Evolutionary conservation across 257 asterid species (phyloP).

Genomic region (Forsythia viridissima): DNA sequence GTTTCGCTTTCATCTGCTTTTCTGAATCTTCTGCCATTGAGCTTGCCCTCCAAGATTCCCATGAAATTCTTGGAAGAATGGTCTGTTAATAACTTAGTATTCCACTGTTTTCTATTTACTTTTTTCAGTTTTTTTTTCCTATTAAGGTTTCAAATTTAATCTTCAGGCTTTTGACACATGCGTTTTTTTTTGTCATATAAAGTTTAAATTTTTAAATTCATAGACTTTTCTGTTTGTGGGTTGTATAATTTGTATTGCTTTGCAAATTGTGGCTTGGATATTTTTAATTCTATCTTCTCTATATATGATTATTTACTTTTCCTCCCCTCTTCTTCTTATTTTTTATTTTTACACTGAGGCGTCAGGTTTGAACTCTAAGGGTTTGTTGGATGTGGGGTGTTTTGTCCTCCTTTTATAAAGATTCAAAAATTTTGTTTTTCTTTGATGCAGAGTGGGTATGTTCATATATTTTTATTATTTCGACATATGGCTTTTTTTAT

Average conservation of each 20-base stretch:
- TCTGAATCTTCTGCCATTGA: conserved; percentile 67
- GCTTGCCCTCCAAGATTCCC: conserved; percentile 68
- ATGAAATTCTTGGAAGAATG: conserved; percentile 74
- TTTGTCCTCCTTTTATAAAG: background rate
- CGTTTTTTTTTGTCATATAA: background rate
- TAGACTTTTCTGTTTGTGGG: background rate
- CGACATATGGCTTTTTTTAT: background rate
- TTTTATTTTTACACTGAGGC: background rate
- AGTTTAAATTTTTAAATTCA: background rate
- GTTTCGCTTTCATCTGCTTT: conserved; percentile 84
- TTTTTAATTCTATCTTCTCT: conserved; percentile 1
- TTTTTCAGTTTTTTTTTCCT: background rate
- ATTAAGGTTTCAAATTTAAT: background rate
- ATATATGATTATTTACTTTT: background rate
- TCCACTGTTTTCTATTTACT: background rate
- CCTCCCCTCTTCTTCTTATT: background rate
- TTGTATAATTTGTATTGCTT: background rate
- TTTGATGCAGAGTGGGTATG: background rate
- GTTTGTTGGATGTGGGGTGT: background rate
- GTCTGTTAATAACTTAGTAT: conserved; percentile 31
- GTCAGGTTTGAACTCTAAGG: background rate
- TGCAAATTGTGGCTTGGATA: background rate
- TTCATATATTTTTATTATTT: background rate
- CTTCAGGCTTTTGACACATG: background rate
- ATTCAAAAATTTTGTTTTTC: background rate